phyloP scores from a whole-genome alignment of 139 green algal genomes.

The Diplosphaera chodatii region DNA sequence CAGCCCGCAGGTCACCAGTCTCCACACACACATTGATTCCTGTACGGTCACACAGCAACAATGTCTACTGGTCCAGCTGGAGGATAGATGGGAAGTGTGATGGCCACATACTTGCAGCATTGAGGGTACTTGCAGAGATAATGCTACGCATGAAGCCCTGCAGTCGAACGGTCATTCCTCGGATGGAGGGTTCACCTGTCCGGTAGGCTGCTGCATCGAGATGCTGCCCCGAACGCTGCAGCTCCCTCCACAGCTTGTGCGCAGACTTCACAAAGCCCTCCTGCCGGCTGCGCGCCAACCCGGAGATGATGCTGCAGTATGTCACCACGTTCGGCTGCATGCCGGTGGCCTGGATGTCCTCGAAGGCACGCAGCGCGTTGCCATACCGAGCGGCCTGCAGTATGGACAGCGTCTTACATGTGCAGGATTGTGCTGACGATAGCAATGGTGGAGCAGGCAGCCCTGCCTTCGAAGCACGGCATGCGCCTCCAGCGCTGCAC shows the following conservation, averaged over 20 bases:
- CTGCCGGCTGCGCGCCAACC: conserved; percentile 26
- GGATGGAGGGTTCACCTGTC: conserved; percentile 21
- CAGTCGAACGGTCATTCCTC: too few relatives aligned
- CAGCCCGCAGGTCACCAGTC: conserved; percentile 34
- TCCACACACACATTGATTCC: conserved; percentile 60
- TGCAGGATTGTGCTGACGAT: not conserved
- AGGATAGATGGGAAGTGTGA: too few relatives aligned
- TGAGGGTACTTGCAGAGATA: too few relatives aligned
- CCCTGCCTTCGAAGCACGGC: too few relatives aligned
- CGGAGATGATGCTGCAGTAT: conserved; percentile 41
- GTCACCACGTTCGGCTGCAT: conserved; percentile 37
- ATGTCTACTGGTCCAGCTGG: too few relatives aligned
- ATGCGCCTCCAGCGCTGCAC: too few relatives aligned
- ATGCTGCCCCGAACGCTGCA: conserved; percentile 20
- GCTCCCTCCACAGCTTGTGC: conserved; percentile 49
- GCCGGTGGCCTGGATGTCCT: conserved; percentile 18
- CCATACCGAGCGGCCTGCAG: conserved; percentile 21
- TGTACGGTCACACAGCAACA: too few relatives aligned
- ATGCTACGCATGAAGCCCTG: too few relatives aligned
- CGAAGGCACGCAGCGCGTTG: conserved; percentile 31
- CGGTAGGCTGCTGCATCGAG: conserved; percentile 42
- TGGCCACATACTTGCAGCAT: too few relatives aligned
- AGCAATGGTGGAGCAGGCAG: too few relatives aligned
- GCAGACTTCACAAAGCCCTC: conserved; percentile 22
- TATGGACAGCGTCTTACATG: not conserved